A percentile compares a stretch with the other conserved stretches of the same genome.
These are phyloP conservation scores for Suhomyces panamericanus DNA, from an alignment of 1,139 yeast genomes.

Conservation along the genomic window DNA sequence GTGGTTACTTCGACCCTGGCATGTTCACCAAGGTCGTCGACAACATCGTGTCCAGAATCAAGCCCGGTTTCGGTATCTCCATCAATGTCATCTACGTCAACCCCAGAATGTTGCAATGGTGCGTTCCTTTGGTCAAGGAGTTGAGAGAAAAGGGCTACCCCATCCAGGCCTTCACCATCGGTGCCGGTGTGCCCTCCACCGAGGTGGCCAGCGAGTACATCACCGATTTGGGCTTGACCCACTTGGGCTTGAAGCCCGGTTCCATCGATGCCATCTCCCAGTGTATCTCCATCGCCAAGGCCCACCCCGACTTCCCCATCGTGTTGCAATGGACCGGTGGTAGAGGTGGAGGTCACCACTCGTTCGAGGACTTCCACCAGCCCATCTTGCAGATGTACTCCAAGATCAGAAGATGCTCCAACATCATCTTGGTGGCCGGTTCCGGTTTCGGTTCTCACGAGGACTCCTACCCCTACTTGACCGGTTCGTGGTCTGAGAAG, in stretches of 20 bases:
- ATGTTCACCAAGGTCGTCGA: conserved; percentile 76
- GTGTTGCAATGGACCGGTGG: conserved; percentile 99
- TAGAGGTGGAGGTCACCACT: conserved; percentile 99
- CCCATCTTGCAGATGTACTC: conserved; percentile 95
- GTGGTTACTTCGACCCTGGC: conserved; percentile 84
- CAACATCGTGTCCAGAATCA: conserved; percentile 60
- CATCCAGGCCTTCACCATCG: conserved; percentile 91
- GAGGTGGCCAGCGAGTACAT: conserved; percentile 98
- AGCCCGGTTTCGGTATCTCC: conserved; percentile 89
- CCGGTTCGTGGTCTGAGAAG: conserved; percentile 89
- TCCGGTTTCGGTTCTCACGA: conserved; percentile 98
- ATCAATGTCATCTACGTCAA: conserved; percentile 91
- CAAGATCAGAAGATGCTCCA: conserved; percentile 86
- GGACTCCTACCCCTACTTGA: conserved; percentile 94
- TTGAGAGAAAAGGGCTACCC: conserved; percentile 93
- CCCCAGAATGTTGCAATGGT: conserved; percentile 98
- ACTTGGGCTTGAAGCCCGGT: conserved; percentile 96
- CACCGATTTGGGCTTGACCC: conserved; percentile 86
- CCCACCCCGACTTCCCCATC: conserved; percentile 94
- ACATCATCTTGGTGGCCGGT: conserved; percentile 91
- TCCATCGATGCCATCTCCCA: conserved; percentile 89
- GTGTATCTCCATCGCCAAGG: conserved; percentile 86
- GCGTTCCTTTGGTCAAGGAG: conserved; percentile 89
- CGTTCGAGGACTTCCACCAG: conserved; percentile 98
- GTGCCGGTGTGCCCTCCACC: conserved; percentile 99